Base-by-base conservation (phyloP, 2,329 filamentous ascomycete species). In the Botryotinia calthae region DNA sequence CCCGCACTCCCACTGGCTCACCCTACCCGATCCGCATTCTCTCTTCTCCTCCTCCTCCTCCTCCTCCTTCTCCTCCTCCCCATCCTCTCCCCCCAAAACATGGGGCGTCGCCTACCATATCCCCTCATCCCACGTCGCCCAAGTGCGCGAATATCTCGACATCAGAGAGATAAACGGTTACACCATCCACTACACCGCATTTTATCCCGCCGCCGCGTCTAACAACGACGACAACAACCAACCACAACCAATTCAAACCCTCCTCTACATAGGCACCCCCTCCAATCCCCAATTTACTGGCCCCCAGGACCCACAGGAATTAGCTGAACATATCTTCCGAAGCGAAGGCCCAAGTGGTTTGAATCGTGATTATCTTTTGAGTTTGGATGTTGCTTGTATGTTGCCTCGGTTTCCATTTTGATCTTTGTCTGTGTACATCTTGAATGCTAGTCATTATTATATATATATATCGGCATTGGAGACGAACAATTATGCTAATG, bases 101-200 rank as follows among this genome's bases (percentile, higher is more conserved):
- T 98, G 95, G 95, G 96, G 96, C 73, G 93, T 93, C 25, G 96
- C 95, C 76, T 97, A 98, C 84, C 92, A 95, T 80, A 95, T 97
- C 82, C 86, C 87, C 42, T 82, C 90, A 10, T 85, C 88, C 2
- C 87, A 90, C 76, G 94, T 97, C 34, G 87, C 89, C 74, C 91
- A 95, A 83, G 95, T 98, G 6, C 91, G 93, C 77, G 87, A 90
- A 73, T 98, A 98, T 81, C 92, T 99, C 65, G 95, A 98, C 82
- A 95, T 98, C 76, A 91, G 96, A 63, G 96, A 99, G 83, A 97
- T 98, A 80, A 97, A 98, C 83, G 96, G 96, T 40, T 99, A 99
- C 83, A 93, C 91, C 71, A 97, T 97, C 77, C 95, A 98, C 82
- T 93, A 94, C 82, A 93, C 94, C 42, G 89, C 92, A 0, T 98